A percentile compares a stretch with the other conserved stretches of the same genome.
phyloP scores from a whole-genome alignment of 768 basidiomycete genomes.

The Lentinula detonsa region DNA sequence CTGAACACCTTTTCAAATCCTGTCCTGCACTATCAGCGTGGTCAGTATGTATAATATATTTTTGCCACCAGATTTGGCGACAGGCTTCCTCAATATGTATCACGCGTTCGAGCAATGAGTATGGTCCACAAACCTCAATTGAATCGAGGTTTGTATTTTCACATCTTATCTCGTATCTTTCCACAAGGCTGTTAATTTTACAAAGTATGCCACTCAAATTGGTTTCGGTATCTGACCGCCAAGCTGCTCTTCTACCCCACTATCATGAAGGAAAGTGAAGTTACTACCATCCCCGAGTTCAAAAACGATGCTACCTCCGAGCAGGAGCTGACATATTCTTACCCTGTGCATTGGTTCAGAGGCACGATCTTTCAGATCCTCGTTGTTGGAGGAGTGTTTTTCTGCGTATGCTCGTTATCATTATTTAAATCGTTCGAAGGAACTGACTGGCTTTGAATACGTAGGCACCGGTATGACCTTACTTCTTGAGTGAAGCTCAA shows the following conservation, averaged over 20 bases:
- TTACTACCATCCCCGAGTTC: conserved; percentile 8
- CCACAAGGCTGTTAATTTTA: background rate
- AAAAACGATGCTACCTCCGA: conserved; percentile 4
- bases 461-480: conserved; percentile 20
- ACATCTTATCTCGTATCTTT: background rate
- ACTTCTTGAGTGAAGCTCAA: background rate
- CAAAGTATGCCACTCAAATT: background rate
- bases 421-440: background rate
- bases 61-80: too few relatives aligned
- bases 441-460: background rate
- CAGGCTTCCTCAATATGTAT: too few relatives aligned
- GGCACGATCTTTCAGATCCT: conserved; percentile 24
- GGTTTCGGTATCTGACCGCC: background rate
- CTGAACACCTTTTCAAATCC: too few relatives aligned
- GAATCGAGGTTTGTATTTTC: too few relatives aligned
- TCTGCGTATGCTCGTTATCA: conserved; percentile 15
- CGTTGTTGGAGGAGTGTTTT: conserved; percentile 26
- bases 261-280: background rate
- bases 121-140: too few relatives aligned
- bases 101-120: too few relatives aligned
- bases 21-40: too few relatives aligned
- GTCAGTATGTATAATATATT: too few relatives aligned
- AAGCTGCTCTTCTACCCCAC: background rate
- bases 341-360: conserved; percentile 24
- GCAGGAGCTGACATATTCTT: background rate